These are phyloP conservation scores for Pyracantha coccinea DNA, from an alignment of 331 rosid genomes.

Conservation along the genomic window DNA sequence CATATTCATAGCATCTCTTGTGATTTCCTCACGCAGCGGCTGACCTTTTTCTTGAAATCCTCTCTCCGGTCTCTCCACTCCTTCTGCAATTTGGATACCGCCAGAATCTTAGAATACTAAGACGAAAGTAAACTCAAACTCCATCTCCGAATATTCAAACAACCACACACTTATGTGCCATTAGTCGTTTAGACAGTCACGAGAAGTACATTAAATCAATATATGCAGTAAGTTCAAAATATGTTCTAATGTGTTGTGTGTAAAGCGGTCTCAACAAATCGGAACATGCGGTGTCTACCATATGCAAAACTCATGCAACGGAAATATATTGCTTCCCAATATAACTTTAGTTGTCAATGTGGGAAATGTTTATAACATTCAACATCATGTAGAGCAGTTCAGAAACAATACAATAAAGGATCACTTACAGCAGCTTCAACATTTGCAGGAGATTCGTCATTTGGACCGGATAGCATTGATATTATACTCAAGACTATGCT, in stretches of 20 bases:
- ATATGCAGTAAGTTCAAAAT: neutral
- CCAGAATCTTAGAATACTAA: neutral
- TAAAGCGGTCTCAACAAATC: neutral
- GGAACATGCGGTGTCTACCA: neutral
- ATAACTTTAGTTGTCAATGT: neutral
- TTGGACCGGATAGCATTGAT: constrained; percentile 95
- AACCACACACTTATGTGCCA: neutral
- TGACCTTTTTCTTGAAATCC: constrained; percentile 88
- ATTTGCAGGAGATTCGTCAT: constrained; percentile 98
- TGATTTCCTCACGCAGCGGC: constrained; percentile 93
- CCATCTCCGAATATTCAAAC: no score
- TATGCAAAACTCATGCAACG: neutral
- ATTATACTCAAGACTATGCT: constrained; percentile 97
- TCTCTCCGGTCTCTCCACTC: constrained; percentile 96
- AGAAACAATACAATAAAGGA: neutral
- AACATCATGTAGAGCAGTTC: neutral
- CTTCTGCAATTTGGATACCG: constrained; percentile 51
- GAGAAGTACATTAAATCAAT: no score
- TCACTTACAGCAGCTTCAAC: constrained; percentile 97
- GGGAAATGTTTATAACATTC: neutral
- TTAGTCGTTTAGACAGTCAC: neutral
- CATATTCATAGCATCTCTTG: constrained; percentile 81
- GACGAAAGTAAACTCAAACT: neutral
- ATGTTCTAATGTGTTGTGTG: neutral
- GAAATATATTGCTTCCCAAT: neutral